Evolutionary conservation across 1,284 basidiomycete genomes (phyloP), one percentile per base, ranked within the genome.

Genomic region (Moesziomyces antarcticus): DNA sequence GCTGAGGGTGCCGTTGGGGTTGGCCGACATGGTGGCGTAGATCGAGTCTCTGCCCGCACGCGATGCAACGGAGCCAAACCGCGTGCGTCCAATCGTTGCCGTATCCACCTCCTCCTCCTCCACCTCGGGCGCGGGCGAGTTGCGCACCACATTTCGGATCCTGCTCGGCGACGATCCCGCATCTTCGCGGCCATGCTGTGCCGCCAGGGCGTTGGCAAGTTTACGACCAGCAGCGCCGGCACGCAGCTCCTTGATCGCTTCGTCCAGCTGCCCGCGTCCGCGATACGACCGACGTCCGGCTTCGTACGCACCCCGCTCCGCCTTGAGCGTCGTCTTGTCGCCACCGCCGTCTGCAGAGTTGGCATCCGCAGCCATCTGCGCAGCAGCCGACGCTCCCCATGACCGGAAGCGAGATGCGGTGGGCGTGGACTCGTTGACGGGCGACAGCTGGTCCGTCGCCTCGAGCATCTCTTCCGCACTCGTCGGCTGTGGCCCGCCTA

Each of bases 231-330:
- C 62, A 1, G 48, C 67, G 6, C 78, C 77, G 3, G 56, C 59
- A 7, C 74, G 58, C 13, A 78, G 64, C 46, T 78, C 76, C 22
- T 78, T 77, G 69, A 79, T 80, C 37, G 78, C 76, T 42, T 76
- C 78, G 56, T 80, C 74, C 20, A 78, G 47, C 53, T 77, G 70
- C 7, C 77, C 77, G 16, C 77, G 50, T 4, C 73, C 74, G n/a
- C 78, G 54, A 33, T 73, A 66, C 37, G 61, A 58, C 25, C 74
- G 50, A 14, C 71, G 22, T 16, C 59, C 62, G 5, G 30, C n/a
- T 16, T 56, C 51, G 18, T 33, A 33, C 13, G 30, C 30, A 33
- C 42, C 27, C n/a, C 50, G 20, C 37, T 27, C 52, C 6, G 52
- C 52, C 21, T 40, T 54, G 21, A 59, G 27, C 8, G 50, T 71